Base-by-base conservation (phyloP, 441 rosid genomes). In the Iberis amara region DNA sequence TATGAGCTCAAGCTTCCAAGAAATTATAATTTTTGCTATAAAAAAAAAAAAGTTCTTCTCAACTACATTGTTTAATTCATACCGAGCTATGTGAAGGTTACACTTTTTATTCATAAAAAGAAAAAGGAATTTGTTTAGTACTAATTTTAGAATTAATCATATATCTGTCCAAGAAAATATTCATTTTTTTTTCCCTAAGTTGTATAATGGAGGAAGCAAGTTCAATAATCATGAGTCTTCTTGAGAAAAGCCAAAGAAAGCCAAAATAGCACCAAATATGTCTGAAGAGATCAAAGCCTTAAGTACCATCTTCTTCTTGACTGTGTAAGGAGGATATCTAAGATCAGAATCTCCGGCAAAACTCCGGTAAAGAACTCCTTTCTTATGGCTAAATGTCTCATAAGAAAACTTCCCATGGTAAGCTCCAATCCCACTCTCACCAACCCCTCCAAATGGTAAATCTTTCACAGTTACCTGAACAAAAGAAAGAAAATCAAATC, bases 381-480 rank as follows among this genome's bases (percentile, higher is more conserved):
- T 68, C 63, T 61, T 68, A 32, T 68, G 72, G 18, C 67, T 68
- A 60, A 68, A 68, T 26, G 72, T 55, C 40, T 68, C 72, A 42
- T 48, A 68, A 54, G 72, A 68, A 58, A 61, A 68, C 11, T 68
- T 68, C 11, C 72, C 72, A 2, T 68, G 68, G 39, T 68, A 68
- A n/a, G 63, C 53, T 23, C 72, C 72, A 0, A 61, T 55, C 49
- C 72, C 72, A 5, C 72, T 68, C 49, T 61, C 72, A 12, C 72
- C 72, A 1, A 68, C 68, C n/a, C 72, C 72, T 38, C 72, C 72
- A 55, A 61, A 68, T 32, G 72, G 72, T 3, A 68, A 44, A 23
- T 56, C 59, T 55, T 61, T 55, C 2, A 61, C 26, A 27, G 68
- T 68, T 2, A 68, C 67, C 72, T 68, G 55, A 33, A 43, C n/a